Base-by-base conservation (phyloP, 192 early-diverging fungal genomes). In the Dissophora globulifera region DNA sequence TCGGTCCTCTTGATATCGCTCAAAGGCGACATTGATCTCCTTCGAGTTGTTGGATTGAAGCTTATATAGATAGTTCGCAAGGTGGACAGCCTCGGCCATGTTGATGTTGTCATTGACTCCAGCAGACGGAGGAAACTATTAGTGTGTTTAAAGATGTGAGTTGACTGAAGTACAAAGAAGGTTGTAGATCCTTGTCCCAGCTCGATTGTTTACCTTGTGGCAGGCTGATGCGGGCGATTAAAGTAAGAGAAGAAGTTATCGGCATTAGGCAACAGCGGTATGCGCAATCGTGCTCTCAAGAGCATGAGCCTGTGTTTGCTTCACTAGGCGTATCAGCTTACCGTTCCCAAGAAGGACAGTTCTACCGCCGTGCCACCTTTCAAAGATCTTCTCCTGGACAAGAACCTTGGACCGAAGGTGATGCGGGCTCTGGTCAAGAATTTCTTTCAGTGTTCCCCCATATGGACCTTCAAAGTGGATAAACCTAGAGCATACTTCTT, bases 301-400 rank as follows among this genome's bases (percentile, higher is more conserved):
- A 17, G 16, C 43, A 45, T 4, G 43, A n/a, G 17, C 10, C 4
- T n/a, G 16, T 45, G 43, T 10, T n/a, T n/a, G 9, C n/a, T 45
- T 38, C 13, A 38, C 35, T 26, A 30, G 49, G 6, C 25, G 22
- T 20, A 26, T n/a, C 25, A 31, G 2, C 11, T 3, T 53, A 53
- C 51, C 51, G 23, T 53, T 53, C 17, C 51, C 51, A 13, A 53
- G 2, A 19, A 53, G 51, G 16, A 53, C 17, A 2, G 51, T 53
- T 17, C 51, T 27, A 17, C 30, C 29, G 27, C 51, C 30, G 26
- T 32, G 30, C 51, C 51, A 53, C 4, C 26, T 31, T 11, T 53
- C 51, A n/a, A 13, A 53, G 31, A 53, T 33, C 31, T 53, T 53
- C 23, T 53, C 51, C n/a, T 53, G 51, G 10, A 53, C 51, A 4